Conservation (phyloP, 345 rosid species). For the Dimocarpus longan region DNA sequence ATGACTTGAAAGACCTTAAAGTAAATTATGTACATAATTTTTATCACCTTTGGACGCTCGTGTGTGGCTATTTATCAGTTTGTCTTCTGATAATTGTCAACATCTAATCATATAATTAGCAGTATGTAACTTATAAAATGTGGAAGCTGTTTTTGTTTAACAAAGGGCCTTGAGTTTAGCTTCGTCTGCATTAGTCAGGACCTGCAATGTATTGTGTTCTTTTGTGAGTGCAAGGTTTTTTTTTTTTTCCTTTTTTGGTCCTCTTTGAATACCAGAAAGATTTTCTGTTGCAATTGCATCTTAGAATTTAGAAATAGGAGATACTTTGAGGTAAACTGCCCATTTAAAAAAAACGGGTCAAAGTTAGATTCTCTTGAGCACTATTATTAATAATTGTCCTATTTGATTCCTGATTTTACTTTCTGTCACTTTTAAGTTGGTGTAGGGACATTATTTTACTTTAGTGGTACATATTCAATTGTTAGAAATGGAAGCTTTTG, state of each 20-base stretch:
- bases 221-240: neutral
- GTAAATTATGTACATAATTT: neutral
- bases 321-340: neutral
- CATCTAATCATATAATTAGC: neutral
- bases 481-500: conserved; percentile 12
- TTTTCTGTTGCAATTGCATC: neutral
- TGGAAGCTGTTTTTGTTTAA: neutral
- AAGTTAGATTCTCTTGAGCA: conserved; percentile 1
- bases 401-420: neutral
- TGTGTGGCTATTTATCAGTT: neutral
- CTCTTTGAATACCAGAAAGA: neutral
- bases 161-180: neutral
- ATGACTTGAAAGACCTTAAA: neutral
- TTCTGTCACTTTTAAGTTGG: conserved; percentile 1
- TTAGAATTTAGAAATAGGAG: neutral
- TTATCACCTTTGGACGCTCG: neutral
- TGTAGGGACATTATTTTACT: conserved; percentile 12
- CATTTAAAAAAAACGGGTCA: neutral
- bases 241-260: no score
- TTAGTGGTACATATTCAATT: neutral
- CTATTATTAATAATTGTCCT: conserved; percentile 4
- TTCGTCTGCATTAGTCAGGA: neutral
- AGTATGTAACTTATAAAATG: neutral
- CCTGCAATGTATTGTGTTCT: neutral
- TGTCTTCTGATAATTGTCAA: neutral